Evolutionary conservation across 2,329 filamentous ascomycete species (phyloP).

Genomic region (Cladosporium oxysporum): DNA sequence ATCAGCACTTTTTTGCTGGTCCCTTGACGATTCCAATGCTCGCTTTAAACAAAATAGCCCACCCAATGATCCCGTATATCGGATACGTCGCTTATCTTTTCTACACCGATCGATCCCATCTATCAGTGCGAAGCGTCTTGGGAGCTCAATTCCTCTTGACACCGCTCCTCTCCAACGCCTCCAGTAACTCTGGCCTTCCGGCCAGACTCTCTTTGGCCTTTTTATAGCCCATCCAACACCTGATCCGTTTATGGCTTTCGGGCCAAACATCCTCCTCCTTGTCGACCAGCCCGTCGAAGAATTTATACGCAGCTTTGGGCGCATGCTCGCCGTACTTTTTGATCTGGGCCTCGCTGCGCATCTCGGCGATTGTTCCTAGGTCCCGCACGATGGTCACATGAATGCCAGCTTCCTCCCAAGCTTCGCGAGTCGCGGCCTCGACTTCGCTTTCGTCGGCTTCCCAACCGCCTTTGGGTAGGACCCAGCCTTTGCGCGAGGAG

Average conservation of each 20-base stretch:
- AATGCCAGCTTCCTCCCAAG: conserved; percentile 98
- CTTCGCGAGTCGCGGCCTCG: conserved; percentile 82
- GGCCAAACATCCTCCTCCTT: conserved; percentile 88
- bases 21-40: conserved; percentile 3
- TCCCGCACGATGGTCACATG: conserved; percentile 80
- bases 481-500: conserved; percentile 87
- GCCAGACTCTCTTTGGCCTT: conserved; percentile 78
- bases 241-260: conserved; percentile 85
- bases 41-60: conserved; percentile 3
- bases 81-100: background rate
- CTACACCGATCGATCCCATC: background rate
- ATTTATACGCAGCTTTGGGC: conserved; percentile 76
- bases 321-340: conserved; percentile 47
- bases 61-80: background rate
- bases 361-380: conserved; percentile 83
- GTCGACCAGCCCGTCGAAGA: conserved; percentile 85
- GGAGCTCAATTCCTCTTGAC: conserved; percentile 30
- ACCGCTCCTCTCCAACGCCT: conserved; percentile 76
- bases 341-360: conserved; percentile 52
- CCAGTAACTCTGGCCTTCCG: conserved; percentile 80
- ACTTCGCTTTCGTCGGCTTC: conserved; percentile 90
- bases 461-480: conserved; percentile 97
- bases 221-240: conserved; percentile 84
- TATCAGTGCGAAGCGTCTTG: background rate
- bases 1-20: background rate